These are phyloP conservation scores for Hanseniaspora mollemarum DNA, from an alignment of 805 yeast genomes.

Conservation along the genomic window DNA sequence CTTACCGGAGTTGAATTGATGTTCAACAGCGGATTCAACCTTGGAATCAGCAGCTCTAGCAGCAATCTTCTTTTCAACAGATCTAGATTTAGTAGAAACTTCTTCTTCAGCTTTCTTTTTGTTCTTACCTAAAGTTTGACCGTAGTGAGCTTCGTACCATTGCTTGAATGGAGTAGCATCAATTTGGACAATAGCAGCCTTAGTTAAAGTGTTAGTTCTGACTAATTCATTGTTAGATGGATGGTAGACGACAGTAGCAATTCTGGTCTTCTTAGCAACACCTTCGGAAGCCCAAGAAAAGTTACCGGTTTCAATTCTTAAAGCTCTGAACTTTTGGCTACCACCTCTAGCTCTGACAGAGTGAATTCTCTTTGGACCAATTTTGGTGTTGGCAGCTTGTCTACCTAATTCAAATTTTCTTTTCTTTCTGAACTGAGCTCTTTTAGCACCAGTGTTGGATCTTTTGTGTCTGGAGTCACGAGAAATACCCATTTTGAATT, in stretches of 20 bases:
- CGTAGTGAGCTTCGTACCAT: constrained; percentile 98
- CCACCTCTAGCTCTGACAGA: constrained; percentile 99
- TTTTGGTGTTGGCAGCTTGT: constrained; percentile 98
- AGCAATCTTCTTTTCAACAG: constrained; percentile 85
- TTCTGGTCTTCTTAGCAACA: constrained; percentile 96
- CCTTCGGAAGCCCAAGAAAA: constrained; percentile 99
- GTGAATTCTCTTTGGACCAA: constrained; percentile 98
- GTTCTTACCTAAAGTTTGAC: constrained; percentile 86
- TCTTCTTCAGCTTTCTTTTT: constrained; percentile 41
- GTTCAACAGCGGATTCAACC: constrained; percentile 80
- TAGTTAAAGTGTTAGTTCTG: constrained; percentile 98
- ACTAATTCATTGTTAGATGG: constrained; percentile 99
- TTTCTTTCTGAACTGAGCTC: constrained; percentile 99
- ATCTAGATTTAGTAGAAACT: constrained; percentile 55
- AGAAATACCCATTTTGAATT: constrained; percentile 85
- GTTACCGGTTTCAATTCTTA: constrained; percentile 98
- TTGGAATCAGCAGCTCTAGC: constrained; percentile 75
- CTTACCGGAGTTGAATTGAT: constrained; percentile 98
- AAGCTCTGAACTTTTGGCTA: constrained; percentile 98
- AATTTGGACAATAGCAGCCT: constrained; percentile 96
- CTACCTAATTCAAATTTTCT: constrained; percentile 99
- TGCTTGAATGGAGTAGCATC: constrained; percentile 99
- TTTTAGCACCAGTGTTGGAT: constrained; percentile 99
- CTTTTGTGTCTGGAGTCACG: constrained; percentile 99
- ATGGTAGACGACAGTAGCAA: constrained; percentile 94